Evolutionary conservation across 2,329 filamentous ascomycete species (phyloP), one percentile per base, ranked within the genome.

Genomic region (Lecanicillium sp.): DNA sequence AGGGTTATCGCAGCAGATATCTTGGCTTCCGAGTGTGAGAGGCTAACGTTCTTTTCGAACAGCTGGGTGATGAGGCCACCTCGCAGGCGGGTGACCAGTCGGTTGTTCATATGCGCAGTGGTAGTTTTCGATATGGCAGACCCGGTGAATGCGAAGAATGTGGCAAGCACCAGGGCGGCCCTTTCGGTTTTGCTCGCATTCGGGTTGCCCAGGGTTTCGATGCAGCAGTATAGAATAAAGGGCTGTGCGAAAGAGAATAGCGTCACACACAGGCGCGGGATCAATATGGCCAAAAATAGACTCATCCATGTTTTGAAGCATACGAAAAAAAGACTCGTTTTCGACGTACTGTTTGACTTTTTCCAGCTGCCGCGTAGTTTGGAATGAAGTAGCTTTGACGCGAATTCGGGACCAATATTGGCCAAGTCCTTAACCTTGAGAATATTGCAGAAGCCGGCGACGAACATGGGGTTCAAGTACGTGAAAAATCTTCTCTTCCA

Each of bases 1-100:
- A 48, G 29, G 11, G 44, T 48, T 2, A 48, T 19, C 11, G 44
- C 44, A 10, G 44, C 21, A 12, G 44, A 40, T 17, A 67, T 63
- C 14, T 66, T 62, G 6, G 59, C 57, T 2, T 55, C 49, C 3
- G 55, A 55, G 2, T 55, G 54, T 19, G 60, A 57, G 8, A 69
- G 51, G 2, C 54, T 50, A 3, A 70, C 48, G 0, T 68, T 70
- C 51, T 73, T 71, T 14, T 67, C 64, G 52, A 74, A 78, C 14
- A 80, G 68, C 54, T 75, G 65, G 0, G 71, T 67, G 5, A 65
- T 50, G 7, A 68, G 56, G 2, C 55, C 56, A 5, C 58, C 64
- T n/a, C 65, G 61, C 19, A 61, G 47, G 52, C 62, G 57, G 11
- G 62, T 60, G 30, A 63, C 60, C 21, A 58, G 53, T 15, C 62